Evolutionary conservation across 805 yeast genomes (phyloP), one percentile per base, ranked within the genome.

Genomic region (Yueomyces sp.): DNA sequence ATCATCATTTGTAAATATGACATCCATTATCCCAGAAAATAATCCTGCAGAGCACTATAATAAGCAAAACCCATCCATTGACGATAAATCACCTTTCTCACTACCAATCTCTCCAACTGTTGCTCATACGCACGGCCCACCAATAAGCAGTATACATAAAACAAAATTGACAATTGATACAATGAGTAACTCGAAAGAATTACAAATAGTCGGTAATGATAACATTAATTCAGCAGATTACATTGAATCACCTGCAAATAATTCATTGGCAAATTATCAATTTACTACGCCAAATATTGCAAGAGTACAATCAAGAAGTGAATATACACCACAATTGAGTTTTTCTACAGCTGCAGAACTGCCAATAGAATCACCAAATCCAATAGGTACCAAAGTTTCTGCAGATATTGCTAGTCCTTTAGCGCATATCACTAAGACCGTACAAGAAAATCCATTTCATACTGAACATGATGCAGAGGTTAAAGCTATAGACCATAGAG

Each of bases 21-120:
- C 7, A 8, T 44, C 49, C 12, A n/a, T 42, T 19, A 37, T 19
- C 28, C 44, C 51, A 26, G 49, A 47, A 6, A 49, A 47, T 26
- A 46, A 46, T 31, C 45, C 45, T 36, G 47, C 51, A 19, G 36
- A 44, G 11, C 34, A 31, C 11, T 7, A 31, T 8, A 37, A 5
- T 33, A 19, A 26, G 9, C 40, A 36, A 29, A 40, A 37, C 26
- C 19, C 19, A 19, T 40, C 40, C 4, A 40, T 4, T 36, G 29
- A 12, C 6, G 19, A 37, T 26, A 12, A 4, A 5, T 32, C 40
- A 8, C 5, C 38, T 8, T 6, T 28, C 8, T 37, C 42, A 1
- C 5, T 26, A 34, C 37, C 37, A 34, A 7, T 19, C 8, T 34
- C 37, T 34, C 37, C 37, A 9, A 34, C n/a, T 34, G n/a, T 34